A percentile compares a stretch with the other conserved stretches of the same genome.
Evolutionary conservation across 2,329 filamentous ascomycete genomes (phyloP).

Genomic region (Neonectria sp.): DNA sequence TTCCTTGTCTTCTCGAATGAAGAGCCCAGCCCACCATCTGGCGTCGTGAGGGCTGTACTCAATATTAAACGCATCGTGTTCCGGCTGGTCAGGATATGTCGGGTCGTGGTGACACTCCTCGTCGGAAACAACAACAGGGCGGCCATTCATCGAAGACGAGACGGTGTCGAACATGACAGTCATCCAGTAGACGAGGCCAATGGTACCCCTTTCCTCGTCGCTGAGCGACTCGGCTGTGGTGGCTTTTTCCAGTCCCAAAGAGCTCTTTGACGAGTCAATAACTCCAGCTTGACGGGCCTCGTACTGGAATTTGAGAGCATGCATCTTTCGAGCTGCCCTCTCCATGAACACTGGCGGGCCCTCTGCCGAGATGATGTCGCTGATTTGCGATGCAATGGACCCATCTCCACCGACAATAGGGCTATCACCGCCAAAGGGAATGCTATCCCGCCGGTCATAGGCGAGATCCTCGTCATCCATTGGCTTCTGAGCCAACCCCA

Average conservation of each 20-base stretch:
- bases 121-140: conserved; percentile 55
- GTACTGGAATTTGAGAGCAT: conserved; percentile 54
- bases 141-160: conserved; percentile 66
- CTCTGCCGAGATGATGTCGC: conserved; percentile 47
- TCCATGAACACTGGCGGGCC: conserved; percentile 53
- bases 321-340: conserved; percentile 56
- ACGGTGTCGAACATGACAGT: conserved; percentile 73
- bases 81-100: conserved; percentile 42
- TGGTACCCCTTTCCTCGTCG: conserved; percentile 58
- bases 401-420: conserved; percentile 42
- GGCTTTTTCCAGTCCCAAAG: conserved; percentile 43
- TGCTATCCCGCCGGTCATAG: conserved; percentile 31
- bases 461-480: conserved; percentile 44
- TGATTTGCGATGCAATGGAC: conserved; percentile 51
- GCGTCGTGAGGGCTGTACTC: conserved; percentile 46
- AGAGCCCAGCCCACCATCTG: conserved; percentile 53
- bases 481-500: conserved; percentile 57
- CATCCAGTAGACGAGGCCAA: conserved; percentile 72
- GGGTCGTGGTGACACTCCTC: conserved; percentile 58
- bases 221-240: conserved; percentile 41
- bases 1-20: conserved; percentile 50
- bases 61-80: conserved; percentile 37
- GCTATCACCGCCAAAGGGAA: conserved; percentile 36
- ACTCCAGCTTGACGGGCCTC: conserved; percentile 49
- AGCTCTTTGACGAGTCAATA: conserved; percentile 44